phyloP scores from a whole-genome alignment of 2,329 filamentous ascomycete genomes.

The Diplodia sapinea region DNA sequence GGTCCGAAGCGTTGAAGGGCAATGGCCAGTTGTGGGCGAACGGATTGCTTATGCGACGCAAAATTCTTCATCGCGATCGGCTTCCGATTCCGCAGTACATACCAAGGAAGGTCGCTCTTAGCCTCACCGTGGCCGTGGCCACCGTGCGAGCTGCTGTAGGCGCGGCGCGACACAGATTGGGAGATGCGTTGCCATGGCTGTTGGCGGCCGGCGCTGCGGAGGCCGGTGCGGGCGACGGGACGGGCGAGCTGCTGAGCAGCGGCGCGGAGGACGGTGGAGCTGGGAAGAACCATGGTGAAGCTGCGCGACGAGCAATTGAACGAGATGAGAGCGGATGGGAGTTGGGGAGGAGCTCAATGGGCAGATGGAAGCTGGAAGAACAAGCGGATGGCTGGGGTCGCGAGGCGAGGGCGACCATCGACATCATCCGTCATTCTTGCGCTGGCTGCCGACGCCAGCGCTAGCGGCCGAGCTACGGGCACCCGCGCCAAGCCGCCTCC shows the following conservation, averaged over 20 bases:
- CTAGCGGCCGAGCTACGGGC: slow-evolving; percentile 10
- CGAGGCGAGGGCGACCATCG: slow-evolving; percentile 2
- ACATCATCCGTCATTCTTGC: too few species aligned
- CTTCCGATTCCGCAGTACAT: slow-evolving; percentile 32
- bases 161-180: slow-evolving; percentile 43
- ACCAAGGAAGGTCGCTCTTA: slow-evolving; percentile 52
- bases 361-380: background rate
- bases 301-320: slow-evolving; percentile 44
- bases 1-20: slow-evolving; percentile 14
- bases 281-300: slow-evolving; percentile 50
- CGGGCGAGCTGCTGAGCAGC: slow-evolving; percentile 46
- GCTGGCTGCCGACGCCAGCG: too few species aligned
- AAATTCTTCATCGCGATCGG: slow-evolving; percentile 7
- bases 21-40: background rate
- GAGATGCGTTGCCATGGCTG: slow-evolving; percentile 47
- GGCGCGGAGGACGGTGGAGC: slow-evolving; percentile 46
- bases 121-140: slow-evolving; percentile 38
- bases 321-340: slow-evolving; percentile 38
- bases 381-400: slow-evolving; percentile 15
- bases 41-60: background rate
- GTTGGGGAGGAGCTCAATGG: slow-evolving; percentile 20
- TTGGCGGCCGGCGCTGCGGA: slow-evolving; percentile 44
- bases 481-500: slow-evolving; percentile 18
- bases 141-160: slow-evolving; percentile 47
- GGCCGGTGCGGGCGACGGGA: slow-evolving; percentile 38